Evolutionary conservation across 306 rosid species (phyloP), one percentile per base, ranked within the genome.

Genomic region (Cucurbita maxima): DNA sequence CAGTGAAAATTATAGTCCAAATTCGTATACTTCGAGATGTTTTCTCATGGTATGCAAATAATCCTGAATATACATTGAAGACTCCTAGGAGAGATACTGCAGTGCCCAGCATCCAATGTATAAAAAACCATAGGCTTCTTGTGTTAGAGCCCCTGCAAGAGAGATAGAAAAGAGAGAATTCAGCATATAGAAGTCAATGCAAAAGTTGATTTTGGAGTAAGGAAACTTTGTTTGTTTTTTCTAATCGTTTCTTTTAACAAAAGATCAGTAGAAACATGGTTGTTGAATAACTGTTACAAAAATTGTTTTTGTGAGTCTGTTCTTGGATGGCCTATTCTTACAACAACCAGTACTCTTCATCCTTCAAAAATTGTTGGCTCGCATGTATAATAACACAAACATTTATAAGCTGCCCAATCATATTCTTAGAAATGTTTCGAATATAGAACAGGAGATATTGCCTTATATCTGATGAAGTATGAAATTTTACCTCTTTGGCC

Each of bases 81-180:
- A 88, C 78, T 51, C 98, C 96, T 41, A 92, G 72, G 43, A 92
- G 52, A 71, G 91, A 71, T 11, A 90, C 71, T 25, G 83, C 74
- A 71, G 82, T 92, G 76, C 98, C 98, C 68, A 86, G 75, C 25
- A 87, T 79, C 98, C 98, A 92, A 22, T 92, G 98, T 34, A 79
- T 44, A 41, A 84, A 81, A 77, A 84, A 84, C 96, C 98, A 92
- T 12, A 87, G 62, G 7, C 84, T 86, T 81, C 98, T 92, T 85
- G 87, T 82, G 59, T 73, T 88, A 68, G 89, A 75, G 36, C 90
- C 93, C 85, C 96, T 90, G 86, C 67, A 68, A 44, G 11, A 67
- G 7, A 2, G 19, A 43, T 30, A 11, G 25, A 44, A 30, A 30
- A 45, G 18, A 20, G 5, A 20, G 18, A 6, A 45, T 67, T 67